Conservation (phyloP, 768 basidiomycete genomes). For the Boletus rubropictus region DNA sequence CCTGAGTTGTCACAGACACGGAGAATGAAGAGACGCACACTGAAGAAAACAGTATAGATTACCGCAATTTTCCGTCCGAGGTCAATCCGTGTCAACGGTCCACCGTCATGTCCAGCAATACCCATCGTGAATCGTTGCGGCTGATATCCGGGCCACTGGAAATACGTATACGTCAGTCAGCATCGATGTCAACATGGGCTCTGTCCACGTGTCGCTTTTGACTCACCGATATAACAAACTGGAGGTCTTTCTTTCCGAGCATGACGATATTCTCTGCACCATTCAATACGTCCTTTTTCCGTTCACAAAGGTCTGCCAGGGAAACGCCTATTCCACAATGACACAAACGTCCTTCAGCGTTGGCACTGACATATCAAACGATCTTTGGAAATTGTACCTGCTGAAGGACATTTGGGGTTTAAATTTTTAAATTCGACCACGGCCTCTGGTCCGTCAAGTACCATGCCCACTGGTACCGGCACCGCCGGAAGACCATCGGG, state of each 20-base stretch:
- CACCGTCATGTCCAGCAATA: not conserved
- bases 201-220: not conserved
- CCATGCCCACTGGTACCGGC: not conserved
- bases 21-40: not conserved
- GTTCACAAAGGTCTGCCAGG: not conserved
- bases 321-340: not conserved
- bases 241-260: not conserved
- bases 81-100: constrained; percentile 1
- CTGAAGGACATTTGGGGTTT: not conserved
- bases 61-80: not conserved
- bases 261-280: not conserved
- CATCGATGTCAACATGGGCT: no score
- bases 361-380: not conserved
- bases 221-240: constrained; percentile 3
- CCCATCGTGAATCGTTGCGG: not conserved
- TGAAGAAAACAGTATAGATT: not conserved
- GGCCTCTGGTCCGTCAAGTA: no score
- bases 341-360: not conserved
- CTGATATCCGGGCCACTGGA: constrained; percentile 11
- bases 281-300: not conserved
- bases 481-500: not conserved
- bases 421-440: constrained; percentile 4
- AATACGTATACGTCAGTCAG: not conserved
- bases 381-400: constrained; percentile 2
- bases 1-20: not conserved